Conservation (phyloP, 2,329 filamentous ascomycete species). For the Paecilomyces dactylethromorphus region DNA sequence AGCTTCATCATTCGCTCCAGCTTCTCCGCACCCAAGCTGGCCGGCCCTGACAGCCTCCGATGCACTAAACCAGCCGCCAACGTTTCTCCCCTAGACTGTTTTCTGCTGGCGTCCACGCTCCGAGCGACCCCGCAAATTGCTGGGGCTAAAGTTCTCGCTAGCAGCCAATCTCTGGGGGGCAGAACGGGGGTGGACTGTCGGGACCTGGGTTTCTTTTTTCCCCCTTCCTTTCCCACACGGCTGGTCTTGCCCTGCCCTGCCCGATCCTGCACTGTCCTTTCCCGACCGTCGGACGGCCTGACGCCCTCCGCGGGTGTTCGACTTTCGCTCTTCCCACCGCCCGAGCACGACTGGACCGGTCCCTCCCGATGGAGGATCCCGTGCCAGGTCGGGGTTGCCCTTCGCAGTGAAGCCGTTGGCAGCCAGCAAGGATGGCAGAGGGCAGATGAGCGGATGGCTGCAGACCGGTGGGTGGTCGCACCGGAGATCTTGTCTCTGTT, state of each 20-base stretch:
- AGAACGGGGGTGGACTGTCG: too few species aligned
- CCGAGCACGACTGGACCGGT: neutral
- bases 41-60: too few species aligned
- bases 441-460: too few species aligned
- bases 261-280: neutral
- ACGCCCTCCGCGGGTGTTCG: too few species aligned
- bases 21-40: neutral
- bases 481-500: too few species aligned
- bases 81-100: too few species aligned
- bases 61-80: too few species aligned
- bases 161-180: too few species aligned
- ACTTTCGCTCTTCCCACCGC: neutral
- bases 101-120: too few species aligned
- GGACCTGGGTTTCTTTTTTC: neutral
- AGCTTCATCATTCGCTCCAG: neutral
- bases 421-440: too few species aligned
- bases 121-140: neutral
- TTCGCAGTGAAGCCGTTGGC: neutral
- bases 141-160: too few species aligned
- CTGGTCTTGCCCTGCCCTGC: neutral
- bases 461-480: neutral
- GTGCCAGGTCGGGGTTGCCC: neutral
- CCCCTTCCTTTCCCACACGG: neutral
- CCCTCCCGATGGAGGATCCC: neutral
- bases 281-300: too few species aligned